phyloP scores from a whole-genome alignment of 768 basidiomycete genomes.

The Collybiopsis luxurians region DNA sequence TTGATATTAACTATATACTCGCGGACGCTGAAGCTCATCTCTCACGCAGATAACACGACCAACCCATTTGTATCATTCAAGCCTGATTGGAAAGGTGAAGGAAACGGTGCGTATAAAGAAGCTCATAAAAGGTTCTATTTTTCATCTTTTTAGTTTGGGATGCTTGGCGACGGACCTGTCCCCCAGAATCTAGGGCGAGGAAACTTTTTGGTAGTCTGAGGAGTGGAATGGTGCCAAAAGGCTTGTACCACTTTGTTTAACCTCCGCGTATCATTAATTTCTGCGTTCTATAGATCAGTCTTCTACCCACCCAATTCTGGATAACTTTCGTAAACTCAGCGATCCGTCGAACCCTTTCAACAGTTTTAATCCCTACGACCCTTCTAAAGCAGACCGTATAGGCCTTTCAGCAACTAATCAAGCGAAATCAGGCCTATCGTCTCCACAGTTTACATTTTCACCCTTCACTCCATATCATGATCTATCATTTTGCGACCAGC shows the following conservation, averaged over 20 bases:
- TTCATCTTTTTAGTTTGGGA: no score
- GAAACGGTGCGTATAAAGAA: no score
- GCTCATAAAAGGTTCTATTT: no score
- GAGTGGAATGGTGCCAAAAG: not conserved
- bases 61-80: constrained; percentile 46
- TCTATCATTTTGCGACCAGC: constrained; percentile 78
- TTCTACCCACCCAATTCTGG: not conserved
- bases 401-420: not conserved
- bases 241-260: no score
- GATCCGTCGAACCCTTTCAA: not conserved
- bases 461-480: constrained; percentile 43
- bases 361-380: not conserved
- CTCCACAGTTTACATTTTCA: not conserved
- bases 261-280: constrained; percentile 68
- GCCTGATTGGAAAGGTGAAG: constrained; percentile 82
- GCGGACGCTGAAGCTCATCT: no score
- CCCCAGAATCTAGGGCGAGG: constrained; percentile 74
- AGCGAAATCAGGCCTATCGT: not conserved
- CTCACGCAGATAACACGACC: no score
- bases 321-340: not conserved
- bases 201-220: constrained; percentile 53
- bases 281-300: no score
- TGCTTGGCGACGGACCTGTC: constrained; percentile 88
- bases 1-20: no score
- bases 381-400: not conserved